Conservation (phyloP, 2,329 filamentous ascomycete species). For the Hypoxylon sp. region DNA sequence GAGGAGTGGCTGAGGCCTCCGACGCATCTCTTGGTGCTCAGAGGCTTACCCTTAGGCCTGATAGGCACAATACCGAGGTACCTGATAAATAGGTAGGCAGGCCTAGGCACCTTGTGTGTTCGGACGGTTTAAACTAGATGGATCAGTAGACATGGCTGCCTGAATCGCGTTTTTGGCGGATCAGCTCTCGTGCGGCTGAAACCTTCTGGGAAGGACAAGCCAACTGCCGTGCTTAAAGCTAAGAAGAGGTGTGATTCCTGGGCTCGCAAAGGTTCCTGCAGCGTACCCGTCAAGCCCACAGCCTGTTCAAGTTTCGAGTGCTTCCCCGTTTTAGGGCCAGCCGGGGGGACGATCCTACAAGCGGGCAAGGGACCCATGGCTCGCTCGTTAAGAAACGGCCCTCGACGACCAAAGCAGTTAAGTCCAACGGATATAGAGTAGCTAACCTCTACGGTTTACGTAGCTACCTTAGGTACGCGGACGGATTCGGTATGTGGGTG, state of each 20-base stretch:
- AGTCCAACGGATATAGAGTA: too few relatives aligned
- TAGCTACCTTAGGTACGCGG: too few relatives aligned
- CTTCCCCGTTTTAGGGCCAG: constrained; percentile 29
- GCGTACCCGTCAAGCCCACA: too few relatives aligned
- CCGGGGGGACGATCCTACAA: constrained; percentile 19
- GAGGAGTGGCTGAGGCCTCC: constrained; percentile 19
- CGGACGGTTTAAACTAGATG: too few relatives aligned
- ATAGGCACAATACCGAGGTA: too few relatives aligned
- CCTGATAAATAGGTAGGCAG: neutral
- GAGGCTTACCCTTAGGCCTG: constrained; percentile 9
- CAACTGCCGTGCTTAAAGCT: constrained; percentile 14
- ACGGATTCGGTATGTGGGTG: neutral
- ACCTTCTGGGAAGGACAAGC: constrained; percentile 3
- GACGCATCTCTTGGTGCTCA: constrained; percentile 1
- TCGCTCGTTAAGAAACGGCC: neutral
- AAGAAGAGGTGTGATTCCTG: constrained; percentile 14
- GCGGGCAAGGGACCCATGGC: constrained; percentile 4
- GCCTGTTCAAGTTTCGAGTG: constrained; percentile 8
- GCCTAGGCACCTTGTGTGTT: too few relatives aligned
- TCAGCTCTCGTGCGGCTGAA: constrained; percentile 30
- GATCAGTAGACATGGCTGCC: too few relatives aligned
- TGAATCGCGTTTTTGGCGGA: neutral
- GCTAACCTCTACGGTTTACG: too few relatives aligned
- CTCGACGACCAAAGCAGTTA: too few relatives aligned
- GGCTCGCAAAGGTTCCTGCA: constrained; percentile 19